A percentile compares a stretch with the other conserved stretches of the same genome.
Conservation (phyloP, 2,329 filamentous ascomycete genomes). For the Exophiala oligosperma region DNA sequence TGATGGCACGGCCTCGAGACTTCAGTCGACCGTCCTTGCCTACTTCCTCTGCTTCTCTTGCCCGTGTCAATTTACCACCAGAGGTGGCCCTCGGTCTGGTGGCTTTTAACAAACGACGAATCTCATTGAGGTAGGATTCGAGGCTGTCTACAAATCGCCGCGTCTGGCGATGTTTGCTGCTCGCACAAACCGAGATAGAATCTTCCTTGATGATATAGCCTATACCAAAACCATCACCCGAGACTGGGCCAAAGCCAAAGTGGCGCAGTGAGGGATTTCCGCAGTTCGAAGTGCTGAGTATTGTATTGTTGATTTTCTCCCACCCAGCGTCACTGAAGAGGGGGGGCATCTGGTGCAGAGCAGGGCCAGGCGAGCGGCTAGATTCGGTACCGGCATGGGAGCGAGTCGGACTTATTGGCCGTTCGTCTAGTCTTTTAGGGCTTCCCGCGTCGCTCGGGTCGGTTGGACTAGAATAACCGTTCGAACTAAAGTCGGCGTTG, state of each 20-base stretch:
- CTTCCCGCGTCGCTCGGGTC: conserved; percentile 32
- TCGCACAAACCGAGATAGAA: conserved; percentile 84
- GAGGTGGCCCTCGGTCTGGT: conserved; percentile 56
- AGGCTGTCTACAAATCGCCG: conserved; percentile 84
- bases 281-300: conserved; percentile 97
- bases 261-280: conserved; percentile 92
- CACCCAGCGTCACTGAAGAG: conserved; percentile 88
- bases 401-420: conserved; percentile 39
- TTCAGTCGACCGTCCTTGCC: conserved; percentile 54
- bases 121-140: conserved; percentile 87
- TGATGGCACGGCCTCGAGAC: conserved; percentile 62
- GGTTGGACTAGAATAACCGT: conserved; percentile 64
- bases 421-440: conserved; percentile 29
- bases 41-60: conserved; percentile 61
- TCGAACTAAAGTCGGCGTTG: conserved; percentile 53
- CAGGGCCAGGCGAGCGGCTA: conserved; percentile 40
- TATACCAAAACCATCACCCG: conserved; percentile 91
- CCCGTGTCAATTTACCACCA: conserved; percentile 56
- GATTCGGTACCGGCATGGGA: conserved; percentile 49
- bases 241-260: conserved; percentile 94
- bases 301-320: conserved; percentile 93
- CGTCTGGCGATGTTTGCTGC: conserved; percentile 91
- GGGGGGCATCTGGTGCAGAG: conserved; percentile 59
- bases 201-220: conserved; percentile 99
- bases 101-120: conserved; percentile 77